Conservation (phyloP, 371 early-diverging fungal species). For the Batrachochytrium dendrobatidis region DNA sequence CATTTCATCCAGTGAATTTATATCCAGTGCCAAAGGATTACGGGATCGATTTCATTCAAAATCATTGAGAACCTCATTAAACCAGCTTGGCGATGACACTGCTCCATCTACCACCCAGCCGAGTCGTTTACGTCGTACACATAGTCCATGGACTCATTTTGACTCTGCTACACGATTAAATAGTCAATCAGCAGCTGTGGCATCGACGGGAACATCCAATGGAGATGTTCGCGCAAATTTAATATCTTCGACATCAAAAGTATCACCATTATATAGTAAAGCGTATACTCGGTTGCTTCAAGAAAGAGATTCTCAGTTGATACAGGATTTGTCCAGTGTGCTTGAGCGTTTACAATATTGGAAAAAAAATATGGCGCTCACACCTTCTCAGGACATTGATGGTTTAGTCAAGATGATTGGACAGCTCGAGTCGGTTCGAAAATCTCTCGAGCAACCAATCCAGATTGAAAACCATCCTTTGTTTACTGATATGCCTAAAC, state of each 20-base stretch:
- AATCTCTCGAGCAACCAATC: no score
- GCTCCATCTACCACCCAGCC: not conserved
- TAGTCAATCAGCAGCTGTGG: not conserved
- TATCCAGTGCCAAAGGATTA: conserved; percentile 19
- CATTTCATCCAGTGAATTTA: conserved; percentile 15
- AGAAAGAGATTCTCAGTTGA: not conserved
- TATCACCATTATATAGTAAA: no score
- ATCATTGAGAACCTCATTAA: not conserved
- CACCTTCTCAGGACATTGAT: not conserved
- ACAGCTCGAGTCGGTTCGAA: no score
- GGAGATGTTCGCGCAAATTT: not conserved
- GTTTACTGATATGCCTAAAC: no score
- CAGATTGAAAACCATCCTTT: no score
- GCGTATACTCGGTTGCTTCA: no score
- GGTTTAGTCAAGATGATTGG: not conserved
- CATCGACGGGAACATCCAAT: not conserved
- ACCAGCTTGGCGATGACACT: not conserved
- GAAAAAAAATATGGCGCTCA: not conserved
- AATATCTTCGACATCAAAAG: no score
- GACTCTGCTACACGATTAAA: conserved; percentile 1
- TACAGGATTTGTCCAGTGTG: not conserved
- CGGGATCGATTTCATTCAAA: conserved; percentile 12
- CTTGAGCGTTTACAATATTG: not conserved
- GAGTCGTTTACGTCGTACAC: no score
- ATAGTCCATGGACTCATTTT: no score